Evolutionary conservation across 208 protist species (phyloP).

Genomic region (Trichomonas tenax): DNA sequence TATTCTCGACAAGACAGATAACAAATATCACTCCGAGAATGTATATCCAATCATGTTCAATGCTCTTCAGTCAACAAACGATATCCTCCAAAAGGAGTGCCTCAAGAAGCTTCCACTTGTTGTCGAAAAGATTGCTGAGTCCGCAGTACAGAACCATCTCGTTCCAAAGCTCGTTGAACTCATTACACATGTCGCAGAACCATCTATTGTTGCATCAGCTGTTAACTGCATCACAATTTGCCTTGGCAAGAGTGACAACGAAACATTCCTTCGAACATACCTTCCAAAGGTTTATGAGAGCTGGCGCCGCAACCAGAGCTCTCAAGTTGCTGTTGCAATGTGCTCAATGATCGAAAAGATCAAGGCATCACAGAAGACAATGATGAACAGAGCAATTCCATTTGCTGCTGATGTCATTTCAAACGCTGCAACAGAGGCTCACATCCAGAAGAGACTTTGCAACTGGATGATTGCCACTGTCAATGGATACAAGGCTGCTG

Average conservation of each 20-base stretch:
- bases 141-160: neutral
- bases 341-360: neutral
- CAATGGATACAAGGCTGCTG: neutral
- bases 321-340: neutral
- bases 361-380: neutral
- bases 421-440: neutral
- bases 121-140: neutral
- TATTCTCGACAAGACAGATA: neutral
- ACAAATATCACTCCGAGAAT: neutral
- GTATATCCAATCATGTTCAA: constrained; percentile 7
- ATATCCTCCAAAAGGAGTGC: neutral
- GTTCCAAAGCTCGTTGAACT: neutral
- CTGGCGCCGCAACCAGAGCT: neutral
- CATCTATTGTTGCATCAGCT: too few species aligned
- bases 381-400: neutral
- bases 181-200: neutral
- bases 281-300: neutral
- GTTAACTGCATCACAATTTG: neutral
- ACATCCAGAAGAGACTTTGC: neutral
- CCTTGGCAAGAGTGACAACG: neutral
- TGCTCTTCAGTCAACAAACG: neutral
- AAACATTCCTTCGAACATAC: neutral
- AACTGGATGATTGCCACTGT: neutral
- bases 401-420: neutral
- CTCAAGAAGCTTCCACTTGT: neutral